Evolutionary conservation across 2,329 filamentous ascomycete genomes (phyloP), one percentile per base, ranked within the genome.

Genomic region (Ciborinia camelliae): DNA sequence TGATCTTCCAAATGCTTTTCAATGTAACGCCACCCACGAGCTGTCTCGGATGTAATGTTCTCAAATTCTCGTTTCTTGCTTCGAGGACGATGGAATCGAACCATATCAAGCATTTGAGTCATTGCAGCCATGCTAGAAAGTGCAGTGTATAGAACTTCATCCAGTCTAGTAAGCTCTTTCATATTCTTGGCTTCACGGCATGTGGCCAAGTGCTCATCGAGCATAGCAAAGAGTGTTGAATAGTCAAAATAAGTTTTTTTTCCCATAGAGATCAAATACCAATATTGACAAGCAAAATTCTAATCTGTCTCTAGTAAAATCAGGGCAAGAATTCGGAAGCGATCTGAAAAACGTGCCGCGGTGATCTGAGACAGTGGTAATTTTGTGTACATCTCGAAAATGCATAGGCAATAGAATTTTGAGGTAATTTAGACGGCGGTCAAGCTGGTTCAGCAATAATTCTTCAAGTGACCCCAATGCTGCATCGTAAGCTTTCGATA

Each of bases 91-190:
- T 65, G 52, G 3, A 65, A 41, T 12, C 63, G 62, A 10, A 67
- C 45, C 28, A 48, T 39, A 8, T 62, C 57, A 39, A 62, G 30
- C 35, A 67, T 62, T 9, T 67, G 57, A 52, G 53, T 47, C 18
- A 41, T 59, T 23, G 58, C 51, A 18, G 58, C 37, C 10, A 65
- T 6, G 15, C 54, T 48, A 18, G 52, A 67, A 10, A 65, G 1
- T 4, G n/a, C 50, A 23, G 12, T 23, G 20, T 50, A 52, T 2
- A 67, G 37, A 35, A 26, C 47, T 28, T 61, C 58, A n/a, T 57
- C 48, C n/a, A 67, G 7, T 45, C 58, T 59, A 6, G 58, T 23
- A 1, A 23, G 30, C 28, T 67, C 63, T 58, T 54, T 43, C 3
- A 8, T 9, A 6, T n/a, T 12, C 26, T 43, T 53, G 15, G 43